A percentile compares a stretch with the other conserved stretches of the same genome.
Evolutionary conservation across 2,329 filamentous ascomycete species (phyloP).

Genomic region (Grosmannia clavigera): DNA sequence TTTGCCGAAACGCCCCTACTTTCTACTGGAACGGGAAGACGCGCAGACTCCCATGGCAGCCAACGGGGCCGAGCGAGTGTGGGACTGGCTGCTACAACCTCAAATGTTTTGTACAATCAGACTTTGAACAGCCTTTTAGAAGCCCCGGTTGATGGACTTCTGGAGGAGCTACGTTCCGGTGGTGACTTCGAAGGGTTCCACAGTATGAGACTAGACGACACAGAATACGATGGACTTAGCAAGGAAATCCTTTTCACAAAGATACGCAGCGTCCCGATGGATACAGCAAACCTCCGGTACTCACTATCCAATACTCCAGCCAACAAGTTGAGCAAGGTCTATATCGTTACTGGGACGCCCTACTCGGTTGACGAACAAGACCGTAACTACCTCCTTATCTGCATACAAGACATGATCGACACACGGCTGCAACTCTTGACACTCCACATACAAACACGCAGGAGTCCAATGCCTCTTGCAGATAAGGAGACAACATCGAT

Average conservation of each 20-base stretch:
- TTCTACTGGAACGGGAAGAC: conserved; percentile 34
- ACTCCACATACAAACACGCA: conserved; percentile 39
- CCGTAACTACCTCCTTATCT: conserved; percentile 47
- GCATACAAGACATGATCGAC: conserved; percentile 57
- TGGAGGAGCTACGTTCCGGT: conserved; percentile 54
- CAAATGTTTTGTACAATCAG: conserved; percentile 26
- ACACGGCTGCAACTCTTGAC: conserved; percentile 56
- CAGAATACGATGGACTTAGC: conserved; percentile 57
- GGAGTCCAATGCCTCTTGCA: conserved; percentile 14
- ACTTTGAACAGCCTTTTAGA: conserved; percentile 52
- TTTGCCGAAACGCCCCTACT: conserved; percentile 55
- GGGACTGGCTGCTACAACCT: conserved; percentile 22
- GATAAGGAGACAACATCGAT: conserved; percentile 22
- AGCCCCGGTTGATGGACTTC: conserved; percentile 53
- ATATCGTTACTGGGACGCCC: conserved; percentile 50
- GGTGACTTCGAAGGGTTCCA: conserved; percentile 56
- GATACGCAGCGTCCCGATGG: conserved; percentile 53
- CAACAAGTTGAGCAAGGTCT: conserved; percentile 47
- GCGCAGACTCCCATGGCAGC: conserved; percentile 63
- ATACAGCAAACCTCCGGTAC: conserved; percentile 49
- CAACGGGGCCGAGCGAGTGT: conserved; percentile 51
- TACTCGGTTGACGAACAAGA: conserved; percentile 41
- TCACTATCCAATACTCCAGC: conserved; percentile 42
- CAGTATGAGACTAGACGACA: conserved; percentile 60
- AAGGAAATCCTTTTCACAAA: conserved; percentile 63